phyloP scores from a whole-genome alignment of 148 eudicot genomes.

The Rhododendron ovatum region DNA sequence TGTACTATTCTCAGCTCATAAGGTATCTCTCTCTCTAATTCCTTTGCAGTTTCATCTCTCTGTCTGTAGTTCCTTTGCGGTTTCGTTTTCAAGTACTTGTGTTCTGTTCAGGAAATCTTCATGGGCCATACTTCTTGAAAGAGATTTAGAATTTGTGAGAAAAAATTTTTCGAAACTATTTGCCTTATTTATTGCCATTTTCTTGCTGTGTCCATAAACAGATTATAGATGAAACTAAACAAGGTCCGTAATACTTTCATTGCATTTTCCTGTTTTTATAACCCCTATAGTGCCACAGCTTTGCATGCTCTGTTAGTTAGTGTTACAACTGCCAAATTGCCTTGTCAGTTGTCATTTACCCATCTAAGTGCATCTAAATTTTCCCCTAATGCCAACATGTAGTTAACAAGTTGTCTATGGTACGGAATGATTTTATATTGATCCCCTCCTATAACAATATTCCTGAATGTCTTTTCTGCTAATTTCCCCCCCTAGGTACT shows the following conservation, averaged over 20 bases:
- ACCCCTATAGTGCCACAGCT: not conserved
- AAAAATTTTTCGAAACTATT: not conserved
- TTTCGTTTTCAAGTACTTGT: not conserved
- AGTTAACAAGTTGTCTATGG: not conserved
- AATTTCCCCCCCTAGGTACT: conserved; percentile 41
- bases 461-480: not conserved
- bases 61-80: not conserved
- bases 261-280: not conserved
- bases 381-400: not conserved
- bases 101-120: not conserved
- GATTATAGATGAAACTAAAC: not conserved
- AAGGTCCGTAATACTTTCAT: not conserved
- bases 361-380: not conserved
- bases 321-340: not conserved
- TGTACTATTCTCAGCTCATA: conserved; percentile 75
- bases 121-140: not conserved
- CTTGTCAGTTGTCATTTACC: not conserved
- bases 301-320: not conserved
- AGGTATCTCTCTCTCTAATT: conserved; percentile 38
- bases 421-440: not conserved
- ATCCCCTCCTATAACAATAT: not conserved
- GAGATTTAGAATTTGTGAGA: not conserved
- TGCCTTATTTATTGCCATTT: not conserved
- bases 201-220: not conserved
- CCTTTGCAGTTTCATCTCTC: not conserved